Conservation (phyloP, 2,329 filamentous ascomycete genomes). For the Aspergillus pseudoterreus region DNA sequence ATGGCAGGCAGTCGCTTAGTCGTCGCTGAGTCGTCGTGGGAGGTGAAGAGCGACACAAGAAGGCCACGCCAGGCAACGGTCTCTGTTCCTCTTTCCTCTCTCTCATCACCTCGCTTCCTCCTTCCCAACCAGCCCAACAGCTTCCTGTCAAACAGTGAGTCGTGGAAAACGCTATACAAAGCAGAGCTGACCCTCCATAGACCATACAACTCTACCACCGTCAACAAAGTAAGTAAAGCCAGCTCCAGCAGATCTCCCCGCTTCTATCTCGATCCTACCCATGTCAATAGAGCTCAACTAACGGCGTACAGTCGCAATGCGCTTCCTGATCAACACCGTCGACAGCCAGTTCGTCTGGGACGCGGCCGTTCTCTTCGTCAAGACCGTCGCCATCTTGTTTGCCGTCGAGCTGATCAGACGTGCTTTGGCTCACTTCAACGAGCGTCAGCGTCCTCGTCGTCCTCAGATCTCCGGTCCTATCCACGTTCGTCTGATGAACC, state of each 20-base stretch:
- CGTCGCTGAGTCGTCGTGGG: constrained; percentile 6
- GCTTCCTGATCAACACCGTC: not conserved
- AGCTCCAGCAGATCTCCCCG: no score
- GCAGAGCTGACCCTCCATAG: not conserved
- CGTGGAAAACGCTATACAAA: not conserved
- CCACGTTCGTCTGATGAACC: not conserved
- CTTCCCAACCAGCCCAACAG: not conserved
- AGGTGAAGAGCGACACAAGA: not conserved
- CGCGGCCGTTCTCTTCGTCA: not conserved
- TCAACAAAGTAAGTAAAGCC: no score
- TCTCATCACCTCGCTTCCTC: not conserved
- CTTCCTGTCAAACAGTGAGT: not conserved
- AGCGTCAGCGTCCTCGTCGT: not conserved
- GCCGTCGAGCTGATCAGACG: not conserved
- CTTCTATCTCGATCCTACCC: no score
- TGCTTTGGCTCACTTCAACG: not conserved
- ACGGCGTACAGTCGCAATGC: not conserved
- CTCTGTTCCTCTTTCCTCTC: not conserved
- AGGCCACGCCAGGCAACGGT: not conserved
- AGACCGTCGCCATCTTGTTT: not conserved
- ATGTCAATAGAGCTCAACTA: not conserved
- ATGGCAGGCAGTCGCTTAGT: not conserved
- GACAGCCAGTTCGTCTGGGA: not conserved
- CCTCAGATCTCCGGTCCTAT: not conserved
- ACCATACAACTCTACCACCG: not conserved